Base-by-base conservation (phyloP, 2,329 filamentous ascomycete species). In the Neofusicoccum parvum region DNA sequence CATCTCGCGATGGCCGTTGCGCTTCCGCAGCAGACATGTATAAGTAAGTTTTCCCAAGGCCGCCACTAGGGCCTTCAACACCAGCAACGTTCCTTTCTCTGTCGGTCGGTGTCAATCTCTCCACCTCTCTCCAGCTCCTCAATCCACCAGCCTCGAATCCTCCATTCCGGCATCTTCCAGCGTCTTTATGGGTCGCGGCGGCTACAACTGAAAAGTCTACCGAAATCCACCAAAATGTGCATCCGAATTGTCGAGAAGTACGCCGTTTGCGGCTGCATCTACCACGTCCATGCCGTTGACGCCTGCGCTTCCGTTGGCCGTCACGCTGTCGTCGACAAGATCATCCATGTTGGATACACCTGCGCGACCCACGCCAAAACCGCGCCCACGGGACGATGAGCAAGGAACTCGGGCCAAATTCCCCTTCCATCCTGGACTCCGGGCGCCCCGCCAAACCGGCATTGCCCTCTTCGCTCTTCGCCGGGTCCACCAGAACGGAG, bases 241-340 rank as follows among this genome's bases (percentile, higher is more conserved):
- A 69, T 76, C 51, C 72, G 74, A 27, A 68, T 78, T 23, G 70
- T 78, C 17, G 76, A 78, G 64, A 73, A 72, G 58, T 78, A 74
- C 59, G 71, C 76, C 3, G 74, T 72, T n/a, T 78, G 76, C 58
- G 75, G 75, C 27, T 78, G 75, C 67, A 70, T 71, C 27, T 78
- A 78, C 64, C 72, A 76, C 60, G 69, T 72, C 11, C 75, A 78
- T 64, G 72, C 72, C 3, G 71, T 78, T n/a, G 75, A 78, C 51
- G 70, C 71, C 20, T 78, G 76, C 60, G 68, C 73, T 5, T 72
- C 69, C 37, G 72, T 72, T 64, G 75, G 75, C 54, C 72, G 72
- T 11, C 74, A 76, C 67, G 23, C 68, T 5, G 72, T 75, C 6
- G 69, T 70, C 11, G 74, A 76, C 46, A 73, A 70, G 48, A 50